phyloP scores from a whole-genome alignment of 441 rosid species.

The Pelargonium cotyledonis region DNA sequence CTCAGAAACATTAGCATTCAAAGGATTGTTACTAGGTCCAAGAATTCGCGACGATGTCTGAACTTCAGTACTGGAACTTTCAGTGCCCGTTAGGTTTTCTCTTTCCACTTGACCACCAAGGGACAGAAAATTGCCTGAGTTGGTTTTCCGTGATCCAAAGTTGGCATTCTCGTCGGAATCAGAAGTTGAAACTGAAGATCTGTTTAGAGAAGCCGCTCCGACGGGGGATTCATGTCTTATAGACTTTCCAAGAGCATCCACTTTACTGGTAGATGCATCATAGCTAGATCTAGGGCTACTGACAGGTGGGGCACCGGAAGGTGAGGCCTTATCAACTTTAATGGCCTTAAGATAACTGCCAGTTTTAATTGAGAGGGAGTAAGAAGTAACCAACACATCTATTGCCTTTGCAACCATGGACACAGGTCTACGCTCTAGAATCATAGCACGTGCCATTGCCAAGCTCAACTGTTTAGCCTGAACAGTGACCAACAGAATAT shows the following conservation, averaged over 20 bases:
- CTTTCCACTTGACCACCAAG: slow-evolving; percentile 30
- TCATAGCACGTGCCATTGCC: slow-evolving; percentile 57
- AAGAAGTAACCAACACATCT: slow-evolving; percentile 71
- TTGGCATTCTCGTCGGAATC: slow-evolving; percentile 44
- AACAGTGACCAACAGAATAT: slow-evolving; percentile 18
- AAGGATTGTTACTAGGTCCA: slow-evolving; percentile 34
- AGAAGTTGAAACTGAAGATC: slow-evolving; percentile 39
- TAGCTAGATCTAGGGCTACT: slow-evolving; percentile 25
- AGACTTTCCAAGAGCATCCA: slow-evolving; percentile 31
- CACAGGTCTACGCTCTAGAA: slow-evolving; percentile 86
- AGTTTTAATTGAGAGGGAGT: slow-evolving; percentile 60
- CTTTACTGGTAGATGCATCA: slow-evolving; percentile 35
- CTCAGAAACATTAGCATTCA: slow-evolving; percentile 45
- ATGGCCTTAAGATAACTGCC: slow-evolving; percentile 55
- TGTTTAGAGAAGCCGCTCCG: slow-evolving; percentile 28
- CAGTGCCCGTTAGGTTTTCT: slow-evolving; percentile 27
- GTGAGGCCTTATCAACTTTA: slow-evolving; percentile 42
- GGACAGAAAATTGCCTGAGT: slow-evolving; percentile 25
- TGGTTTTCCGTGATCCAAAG: slow-evolving; percentile 31
- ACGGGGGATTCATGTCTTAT: slow-evolving; percentile 27
- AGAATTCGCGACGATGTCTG: slow-evolving; percentile 32
- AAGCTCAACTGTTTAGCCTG: slow-evolving; percentile 91
- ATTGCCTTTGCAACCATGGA: slow-evolving; percentile 68
- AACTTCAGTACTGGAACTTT: slow-evolving; percentile 28
- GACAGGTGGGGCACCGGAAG: slow-evolving; percentile 31